These are phyloP conservation scores for Salicornia ramosissima DNA, from an alignment of 148 eudicot species.

Conservation along the genomic window DNA sequence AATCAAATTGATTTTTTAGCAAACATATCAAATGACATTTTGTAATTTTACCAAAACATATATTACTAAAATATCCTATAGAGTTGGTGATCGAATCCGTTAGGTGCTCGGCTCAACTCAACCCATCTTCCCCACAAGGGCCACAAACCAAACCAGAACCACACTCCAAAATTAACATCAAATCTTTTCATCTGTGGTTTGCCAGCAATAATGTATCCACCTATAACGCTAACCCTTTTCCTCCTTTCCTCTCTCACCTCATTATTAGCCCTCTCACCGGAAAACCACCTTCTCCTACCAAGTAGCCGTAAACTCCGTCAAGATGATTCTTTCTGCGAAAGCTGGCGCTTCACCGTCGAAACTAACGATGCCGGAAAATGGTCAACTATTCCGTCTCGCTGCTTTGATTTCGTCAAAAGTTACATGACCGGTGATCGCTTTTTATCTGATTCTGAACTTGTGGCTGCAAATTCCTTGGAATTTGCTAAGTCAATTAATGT, in stretches of 20 bases:
- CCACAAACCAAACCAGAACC: too few relatives aligned
- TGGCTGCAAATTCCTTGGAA: conserved; percentile 35
- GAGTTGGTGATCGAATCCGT: too few relatives aligned
- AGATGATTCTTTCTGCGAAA: conserved; percentile 44
- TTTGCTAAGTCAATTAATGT: conserved; percentile 44
- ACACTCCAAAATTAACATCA: neutral
- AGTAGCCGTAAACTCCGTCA: conserved; percentile 14
- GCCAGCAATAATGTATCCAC: conserved; percentile 31
- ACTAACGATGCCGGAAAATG: conserved; percentile 58
- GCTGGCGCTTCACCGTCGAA: conserved; percentile 78
- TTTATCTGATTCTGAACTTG: conserved; percentile 42
- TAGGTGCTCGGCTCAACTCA: too few relatives aligned
- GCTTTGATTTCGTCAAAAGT: conserved; percentile 39
- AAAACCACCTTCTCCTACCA: conserved; percentile 14
- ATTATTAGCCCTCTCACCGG: conserved; percentile 22
- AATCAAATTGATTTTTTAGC: too few relatives aligned
- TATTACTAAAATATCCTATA: too few relatives aligned
- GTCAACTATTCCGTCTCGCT: conserved; percentile 43
- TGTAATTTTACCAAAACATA: too few relatives aligned
- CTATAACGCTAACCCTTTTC: conserved; percentile 15
- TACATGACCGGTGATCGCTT: conserved; percentile 52
- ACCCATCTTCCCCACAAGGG: too few relatives aligned
- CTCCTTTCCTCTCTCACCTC: conserved; percentile 21
- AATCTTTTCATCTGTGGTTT: neutral
- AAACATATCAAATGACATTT: too few relatives aligned